Base-by-base conservation (phyloP, 768 basidiomycete genomes). In the Leccinum olivaceopallidum region DNA sequence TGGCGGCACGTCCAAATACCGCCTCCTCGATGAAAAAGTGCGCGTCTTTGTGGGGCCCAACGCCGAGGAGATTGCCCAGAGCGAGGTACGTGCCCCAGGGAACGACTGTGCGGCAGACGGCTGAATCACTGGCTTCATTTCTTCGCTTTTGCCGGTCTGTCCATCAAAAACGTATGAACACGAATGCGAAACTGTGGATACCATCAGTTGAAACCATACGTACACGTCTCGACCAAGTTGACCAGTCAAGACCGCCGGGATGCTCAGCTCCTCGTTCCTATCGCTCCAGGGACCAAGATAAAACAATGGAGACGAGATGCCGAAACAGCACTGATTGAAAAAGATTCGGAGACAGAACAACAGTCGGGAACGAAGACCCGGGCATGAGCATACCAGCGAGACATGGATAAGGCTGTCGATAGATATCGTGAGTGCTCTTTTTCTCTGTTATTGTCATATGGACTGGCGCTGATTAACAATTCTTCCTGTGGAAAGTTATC, bases 21-120 rank as follows among this genome's bases (percentile, higher is more conserved):
- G 88, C 57, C 78, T 97, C 16, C 66, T 92, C 58, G 91, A 96
- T 69, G 86, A 89, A 71, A 81, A 89, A 78, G 92, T 97, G 53
- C 81, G 93, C 67, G 83, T 92, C 54, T 94, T 88, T 63, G 85
- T 95, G 42, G 90, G 92, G 24, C 91, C 93, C n/a, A 80, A 85
- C 16, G 73, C 91, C 34, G 79, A 85, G 62, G 82, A 84, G 48
- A 85, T 93, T 57, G 73, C 78, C 30, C 75, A 72, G 34, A 84
- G 83, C n/a, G 76, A 79, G 44, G 88, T 89, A 67, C 66, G 87
- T 78, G 24, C 20, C 28, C 34, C 3, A 12, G 4, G 24, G 5
- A 53, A 12, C 39, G 5, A 50, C 13, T 20, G 14, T 8, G 22
- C 12, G 14, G 47, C 10, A 16, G 37, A 47, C 18, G 16, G 16